These are phyloP conservation scores for Cantharellus anzutake DNA, from an alignment of 768 basidiomycete genomes.

Conservation along the genomic window DNA sequence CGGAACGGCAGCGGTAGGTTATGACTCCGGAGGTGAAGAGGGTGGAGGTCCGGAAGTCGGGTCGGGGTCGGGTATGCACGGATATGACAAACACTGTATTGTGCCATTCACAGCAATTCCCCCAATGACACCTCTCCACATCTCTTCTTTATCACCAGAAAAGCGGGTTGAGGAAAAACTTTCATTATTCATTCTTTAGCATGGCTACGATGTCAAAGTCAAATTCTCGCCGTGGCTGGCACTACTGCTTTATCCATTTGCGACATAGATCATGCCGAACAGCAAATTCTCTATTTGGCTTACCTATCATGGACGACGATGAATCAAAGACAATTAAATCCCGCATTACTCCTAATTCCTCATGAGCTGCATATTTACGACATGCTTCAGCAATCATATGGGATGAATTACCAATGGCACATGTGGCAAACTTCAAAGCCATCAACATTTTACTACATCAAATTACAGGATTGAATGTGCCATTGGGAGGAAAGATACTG, in stretches of 20 bases:
- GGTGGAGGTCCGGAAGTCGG: too few relatives aligned
- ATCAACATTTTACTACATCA: slow-evolving; percentile 19
- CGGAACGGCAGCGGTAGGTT: too few relatives aligned
- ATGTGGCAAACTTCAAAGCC: slow-evolving; percentile 18
- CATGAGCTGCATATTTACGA: slow-evolving; percentile 19
- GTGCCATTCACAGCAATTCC: neutral
- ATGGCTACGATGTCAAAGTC: slow-evolving; percentile 13
- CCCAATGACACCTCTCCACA: slow-evolving; percentile 9
- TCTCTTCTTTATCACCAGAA: slow-evolving; percentile 20
- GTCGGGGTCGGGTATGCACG: too few relatives aligned
- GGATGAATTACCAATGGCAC: slow-evolving; percentile 28
- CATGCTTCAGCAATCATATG: slow-evolving; percentile 19
- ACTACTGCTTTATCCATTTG: slow-evolving; percentile 22
- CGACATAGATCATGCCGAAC: neutral
- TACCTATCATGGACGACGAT: slow-evolving; percentile 17
- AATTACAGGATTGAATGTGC: slow-evolving; percentile 14
- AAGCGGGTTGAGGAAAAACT: slow-evolving; percentile 26
- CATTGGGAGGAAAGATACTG: slow-evolving; percentile 22
- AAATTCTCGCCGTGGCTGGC: slow-evolving; percentile 20
- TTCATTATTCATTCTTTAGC: slow-evolving; percentile 19
- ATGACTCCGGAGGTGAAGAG: too few relatives aligned
- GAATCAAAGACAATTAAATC: slow-evolving; percentile 18
- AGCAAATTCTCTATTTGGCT: slow-evolving; percentile 11
- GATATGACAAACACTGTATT: too few relatives aligned
- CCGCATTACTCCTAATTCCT: slow-evolving; percentile 14